Percentiles rank a stretch among this genome's conserved stretches.
Conservation (phyloP, 257 asterid genomes). For the Solanum lycopersicoides region DNA sequence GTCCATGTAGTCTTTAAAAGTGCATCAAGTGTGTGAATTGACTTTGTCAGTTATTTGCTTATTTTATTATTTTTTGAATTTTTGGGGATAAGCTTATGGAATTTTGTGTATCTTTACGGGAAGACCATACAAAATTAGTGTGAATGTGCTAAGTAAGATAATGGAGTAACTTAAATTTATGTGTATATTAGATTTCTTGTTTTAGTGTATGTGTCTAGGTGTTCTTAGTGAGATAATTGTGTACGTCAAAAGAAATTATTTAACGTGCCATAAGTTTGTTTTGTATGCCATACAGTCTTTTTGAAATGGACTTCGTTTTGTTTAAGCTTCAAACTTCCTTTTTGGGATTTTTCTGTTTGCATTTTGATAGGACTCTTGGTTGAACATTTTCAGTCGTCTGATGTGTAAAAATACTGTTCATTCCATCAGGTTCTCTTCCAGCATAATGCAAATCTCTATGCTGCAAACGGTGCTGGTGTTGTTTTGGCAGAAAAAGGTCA, state of each 20-base stretch:
- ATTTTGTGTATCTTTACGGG: not conserved
- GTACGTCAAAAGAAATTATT: not conserved
- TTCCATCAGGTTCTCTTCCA: constrained; percentile 63
- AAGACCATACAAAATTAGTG: not conserved
- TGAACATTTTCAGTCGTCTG: not conserved
- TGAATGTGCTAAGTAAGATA: not conserved
- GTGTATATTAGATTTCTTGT: not conserved
- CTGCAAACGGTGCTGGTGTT: constrained; percentile 99
- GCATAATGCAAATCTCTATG: constrained; percentile 86
- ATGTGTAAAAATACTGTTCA: constrained; percentile 1
- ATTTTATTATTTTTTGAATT: not conserved
- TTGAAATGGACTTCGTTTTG: not conserved
- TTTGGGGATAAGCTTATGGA: not conserved
- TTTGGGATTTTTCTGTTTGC: not conserved
- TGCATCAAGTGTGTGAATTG: not conserved
- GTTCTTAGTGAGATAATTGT: not conserved
- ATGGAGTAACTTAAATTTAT: not conserved
- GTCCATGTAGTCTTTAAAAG: not conserved
- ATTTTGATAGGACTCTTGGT: not conserved
- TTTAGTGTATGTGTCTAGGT: not conserved
- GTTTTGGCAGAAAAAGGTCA: constrained; percentile 95
- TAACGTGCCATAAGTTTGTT: not conserved
- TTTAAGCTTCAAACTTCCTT: not conserved
- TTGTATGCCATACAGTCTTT: not conserved
- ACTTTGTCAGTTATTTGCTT: not conserved